Conservation (phyloP, 306 rosid species). For the Corylus americana region DNA sequence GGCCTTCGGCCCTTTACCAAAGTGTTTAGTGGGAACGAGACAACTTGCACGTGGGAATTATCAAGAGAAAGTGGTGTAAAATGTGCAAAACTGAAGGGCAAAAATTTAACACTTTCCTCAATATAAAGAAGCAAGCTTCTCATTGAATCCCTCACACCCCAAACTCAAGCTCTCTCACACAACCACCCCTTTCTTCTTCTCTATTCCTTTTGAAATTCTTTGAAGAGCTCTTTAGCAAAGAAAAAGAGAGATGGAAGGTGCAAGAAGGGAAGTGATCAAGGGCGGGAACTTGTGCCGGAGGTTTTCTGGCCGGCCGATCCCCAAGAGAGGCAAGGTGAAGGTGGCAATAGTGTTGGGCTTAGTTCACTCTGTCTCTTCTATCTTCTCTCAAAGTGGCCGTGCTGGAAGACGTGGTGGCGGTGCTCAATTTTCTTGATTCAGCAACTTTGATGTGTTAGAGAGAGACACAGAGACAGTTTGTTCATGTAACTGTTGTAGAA, state of each 20-base stretch:
- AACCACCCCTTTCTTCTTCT: neutral
- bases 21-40: no score
- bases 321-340: constrained; percentile 50
- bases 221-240: neutral
- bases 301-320: constrained; percentile 45
- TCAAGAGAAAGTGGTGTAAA: neutral
- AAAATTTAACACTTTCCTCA: neutral
- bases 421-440: constrained; percentile 13
- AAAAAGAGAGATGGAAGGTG: constrained; percentile 9
- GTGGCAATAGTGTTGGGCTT: constrained; percentile 35
- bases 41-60: no score
- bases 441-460: neutral
- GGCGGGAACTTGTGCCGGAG: constrained; percentile 12
- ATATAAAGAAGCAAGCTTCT: no score
- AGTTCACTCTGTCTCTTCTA: constrained; percentile 39
- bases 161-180: neutral
- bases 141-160: no score
- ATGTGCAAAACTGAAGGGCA: neutral
- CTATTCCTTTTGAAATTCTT: neutral
- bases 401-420: constrained; percentile 2
- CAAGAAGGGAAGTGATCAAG: constrained; percentile 27
- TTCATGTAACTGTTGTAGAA: neutral
- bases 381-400: constrained; percentile 23
- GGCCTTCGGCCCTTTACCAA: no score
- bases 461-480: neutral